Base-by-base conservation (phyloP, 805 yeast genomes). In the Kodamaea jinghongensis region DNA sequence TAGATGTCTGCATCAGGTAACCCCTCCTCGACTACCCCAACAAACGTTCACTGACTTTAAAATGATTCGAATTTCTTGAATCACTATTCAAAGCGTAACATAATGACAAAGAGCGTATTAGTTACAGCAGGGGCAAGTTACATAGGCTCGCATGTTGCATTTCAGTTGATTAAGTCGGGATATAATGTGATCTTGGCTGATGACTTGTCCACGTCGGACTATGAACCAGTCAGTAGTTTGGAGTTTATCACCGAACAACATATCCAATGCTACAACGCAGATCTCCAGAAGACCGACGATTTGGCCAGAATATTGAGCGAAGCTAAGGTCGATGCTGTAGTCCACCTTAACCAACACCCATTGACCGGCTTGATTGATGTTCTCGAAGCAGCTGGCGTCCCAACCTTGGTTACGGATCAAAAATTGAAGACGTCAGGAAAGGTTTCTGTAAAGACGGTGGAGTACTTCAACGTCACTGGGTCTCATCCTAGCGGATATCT, bases 111-210 rank as follows among this genome's bases (percentile, higher is more conserved):
- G 34, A 68, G 67, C 56, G 78, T 82, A 32, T 67, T 84, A 39
- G 90, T 86, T 20, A 84, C 93, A 15, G 95, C 95, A 32, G 95
- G 95, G 34, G 86, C 91, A 17, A 93, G 95, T 14, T 86, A 86
- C 62, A 84, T 86, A 53, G 95, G 93, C 17, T 82, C 91, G 7
- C 93, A 86, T 56, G 82, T 91, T 1, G 86, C 75, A 12, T 77
- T 79, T 34, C 84, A 78, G 50, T 70, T 82, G 38, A 56, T 81
- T 36, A 71, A 75, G 44, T 70, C 75, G 38, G 87, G 86, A 17
- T 74, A 79, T 52, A 73, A 81, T 20, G 87, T 84, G 23, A 80
- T 86, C n/a, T 74, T 86, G 31, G 78, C 81, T 15, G 95, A 86
- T 59, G 82, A 81, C 58, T 65, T 83, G 43, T 63, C 70, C 51